phyloP scores from a whole-genome alignment of 2,329 filamentous ascomycete species.

The Clarireedia monteithiana region DNA sequence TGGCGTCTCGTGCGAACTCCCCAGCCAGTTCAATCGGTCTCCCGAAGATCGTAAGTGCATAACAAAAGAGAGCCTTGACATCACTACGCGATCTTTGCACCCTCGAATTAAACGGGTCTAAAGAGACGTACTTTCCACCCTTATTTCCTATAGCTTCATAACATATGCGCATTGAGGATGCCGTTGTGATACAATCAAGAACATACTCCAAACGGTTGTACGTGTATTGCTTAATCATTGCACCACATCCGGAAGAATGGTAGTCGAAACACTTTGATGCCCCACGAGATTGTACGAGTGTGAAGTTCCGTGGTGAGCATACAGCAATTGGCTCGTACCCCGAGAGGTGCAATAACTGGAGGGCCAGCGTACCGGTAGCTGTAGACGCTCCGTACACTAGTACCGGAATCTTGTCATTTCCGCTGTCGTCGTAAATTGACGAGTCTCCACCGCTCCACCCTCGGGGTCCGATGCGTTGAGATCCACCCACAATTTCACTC shows the following conservation, averaged over 20 bases:
- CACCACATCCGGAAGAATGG: conserved; percentile 24
- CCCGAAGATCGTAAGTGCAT: conserved; percentile 1
- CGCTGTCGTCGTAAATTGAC: neutral
- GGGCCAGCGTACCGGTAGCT: conserved; percentile 6
- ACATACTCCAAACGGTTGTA: conserved; percentile 31
- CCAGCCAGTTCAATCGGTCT: neutral
- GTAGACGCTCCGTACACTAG: conserved; percentile 8
- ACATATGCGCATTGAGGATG: conserved; percentile 30
- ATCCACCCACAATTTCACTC: neutral
- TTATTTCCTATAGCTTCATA: conserved; percentile 31
- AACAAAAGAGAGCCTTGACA: neutral
- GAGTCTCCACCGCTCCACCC: conserved; percentile 3
- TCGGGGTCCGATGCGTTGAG: conserved; percentile 3
- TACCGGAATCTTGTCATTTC: neutral
- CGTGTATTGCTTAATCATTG: conserved; percentile 33
- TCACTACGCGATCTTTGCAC: neutral
- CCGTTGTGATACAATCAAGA: conserved; percentile 33
- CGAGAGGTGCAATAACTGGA: conserved; percentile 3
- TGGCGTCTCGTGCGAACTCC: conserved; percentile 2
- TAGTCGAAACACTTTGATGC: conserved; percentile 38
- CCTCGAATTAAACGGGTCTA: conserved; percentile 11
- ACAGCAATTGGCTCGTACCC: conserved; percentile 25
- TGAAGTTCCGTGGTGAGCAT: conserved; percentile 32
- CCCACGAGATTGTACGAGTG: conserved; percentile 32
- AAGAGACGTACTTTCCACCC: conserved; percentile 24